Percentiles rank a stretch among this genome's conserved stretches.
Evolutionary conservation across 2,329 filamentous ascomycete genomes (phyloP).

Genomic region (Ophiostoma sp.): DNA sequence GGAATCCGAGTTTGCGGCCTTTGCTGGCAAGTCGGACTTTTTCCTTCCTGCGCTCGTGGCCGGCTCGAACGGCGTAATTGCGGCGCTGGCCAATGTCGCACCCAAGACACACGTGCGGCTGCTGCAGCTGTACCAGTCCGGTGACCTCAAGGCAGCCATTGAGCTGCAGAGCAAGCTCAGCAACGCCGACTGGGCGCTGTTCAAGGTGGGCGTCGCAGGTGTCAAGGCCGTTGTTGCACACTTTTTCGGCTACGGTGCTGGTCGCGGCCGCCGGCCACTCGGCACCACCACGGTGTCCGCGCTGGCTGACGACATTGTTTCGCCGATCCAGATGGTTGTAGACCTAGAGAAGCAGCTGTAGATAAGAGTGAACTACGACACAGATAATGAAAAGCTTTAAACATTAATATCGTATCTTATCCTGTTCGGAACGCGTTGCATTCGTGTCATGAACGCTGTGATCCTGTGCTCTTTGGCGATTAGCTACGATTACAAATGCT

Average conservation of each 20-base stretch:
- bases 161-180: conserved; percentile 47
- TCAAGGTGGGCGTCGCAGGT: conserved; percentile 54
- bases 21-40: conserved; percentile 67
- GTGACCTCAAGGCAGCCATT: conserved; percentile 44
- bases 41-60: conserved; percentile 53
- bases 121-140: conserved; percentile 44
- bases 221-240: conserved; percentile 56
- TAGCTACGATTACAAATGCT: too few relatives aligned
- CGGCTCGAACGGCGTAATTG: conserved; percentile 53
- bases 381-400: too few relatives aligned
- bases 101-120: conserved; percentile 47
- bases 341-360: too few relatives aligned
- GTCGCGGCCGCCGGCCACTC: too few relatives aligned
- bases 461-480: too few relatives aligned
- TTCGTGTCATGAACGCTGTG: too few relatives aligned
- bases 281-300: too few relatives aligned
- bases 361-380: too few relatives aligned
- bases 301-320: too few relatives aligned
- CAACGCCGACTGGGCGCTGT: conserved; percentile 51
- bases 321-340: too few relatives aligned
- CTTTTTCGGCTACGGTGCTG: conserved; percentile 41
- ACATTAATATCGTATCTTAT: too few relatives aligned
- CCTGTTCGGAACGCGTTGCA: too few relatives aligned
- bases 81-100: conserved; percentile 56
- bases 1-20: conserved; percentile 56